These are phyloP conservation scores for Coniochaeta ligniaria DNA, from an alignment of 2,329 filamentous ascomycete genomes.

Conservation along the genomic window DNA sequence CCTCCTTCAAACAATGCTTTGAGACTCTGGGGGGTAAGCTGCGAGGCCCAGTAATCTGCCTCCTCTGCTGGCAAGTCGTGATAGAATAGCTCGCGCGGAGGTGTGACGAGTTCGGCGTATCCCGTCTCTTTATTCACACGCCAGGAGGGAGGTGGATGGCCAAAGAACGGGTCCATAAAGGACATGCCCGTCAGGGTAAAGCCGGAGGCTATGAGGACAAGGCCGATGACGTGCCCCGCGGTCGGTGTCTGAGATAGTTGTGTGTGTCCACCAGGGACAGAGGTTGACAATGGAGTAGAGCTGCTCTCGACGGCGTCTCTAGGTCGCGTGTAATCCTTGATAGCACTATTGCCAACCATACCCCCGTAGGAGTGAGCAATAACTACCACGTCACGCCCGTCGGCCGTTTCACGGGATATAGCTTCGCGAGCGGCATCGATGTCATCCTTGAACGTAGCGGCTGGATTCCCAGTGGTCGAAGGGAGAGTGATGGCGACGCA, in stretches of 20 bases:
- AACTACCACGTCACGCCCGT: constrained; percentile 35
- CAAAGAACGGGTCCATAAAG: constrained; percentile 33
- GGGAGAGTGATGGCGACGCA: constrained; percentile 29
- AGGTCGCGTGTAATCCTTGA: constrained; percentile 30
- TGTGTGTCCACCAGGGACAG: not conserved
- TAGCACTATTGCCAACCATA: constrained; percentile 34
- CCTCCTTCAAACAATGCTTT: constrained; percentile 37
- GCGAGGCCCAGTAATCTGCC: constrained; percentile 29
- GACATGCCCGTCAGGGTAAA: constrained; percentile 27
- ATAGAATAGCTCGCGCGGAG: constrained; percentile 37
- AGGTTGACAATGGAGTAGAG: not conserved
- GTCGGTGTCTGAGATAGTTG: not conserved
- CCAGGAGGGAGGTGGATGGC: constrained; percentile 34
- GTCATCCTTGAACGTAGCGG: constrained; percentile 32
- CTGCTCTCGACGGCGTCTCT: not conserved
- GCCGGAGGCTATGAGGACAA: constrained; percentile 36
- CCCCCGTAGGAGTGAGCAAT: constrained; percentile 43
- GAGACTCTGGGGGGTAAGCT: constrained; percentile 32
- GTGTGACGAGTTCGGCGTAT: constrained; percentile 28
- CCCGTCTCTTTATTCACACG: constrained; percentile 29
- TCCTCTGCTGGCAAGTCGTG: constrained; percentile 39
- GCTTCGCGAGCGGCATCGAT: constrained; percentile 28
- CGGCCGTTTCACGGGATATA: constrained; percentile 25
- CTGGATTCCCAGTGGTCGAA: constrained; percentile 24
- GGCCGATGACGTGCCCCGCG: constrained; percentile 32